Evolutionary conservation across 129 eudicot species (phyloP), one percentile per base, ranked within the genome.

Genomic region (Arctium minus): DNA sequence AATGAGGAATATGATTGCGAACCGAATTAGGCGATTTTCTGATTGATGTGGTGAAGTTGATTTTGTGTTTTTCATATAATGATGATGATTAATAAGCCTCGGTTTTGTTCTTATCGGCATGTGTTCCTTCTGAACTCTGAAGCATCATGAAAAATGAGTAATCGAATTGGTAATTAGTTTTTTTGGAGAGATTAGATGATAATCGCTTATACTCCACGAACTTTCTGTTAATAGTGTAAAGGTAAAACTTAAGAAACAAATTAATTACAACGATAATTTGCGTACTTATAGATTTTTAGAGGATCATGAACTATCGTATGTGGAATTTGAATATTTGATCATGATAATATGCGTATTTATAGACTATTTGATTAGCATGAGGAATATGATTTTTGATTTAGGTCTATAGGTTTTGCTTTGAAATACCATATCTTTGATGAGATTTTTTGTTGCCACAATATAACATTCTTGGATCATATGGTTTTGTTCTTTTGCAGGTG

Each of bases 311-410:
- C 36, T 62, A 18, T 78, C 22, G 36, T 36, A 30, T 30, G 8
- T 40, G n/a, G 18, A 30, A 8, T 29, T 67, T 40, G 8, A 73
- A 1, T 73, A 9, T 22, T 22, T 22, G 27, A 22, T 22, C 27
- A 22, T 22, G 27, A 22, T 22, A 22, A 22, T 22, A 72, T 33
- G 17, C 74, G 12, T 35, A 15, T 50, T 62, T 4, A 38, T 40
- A 27, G 44, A 42, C 30, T 68, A 69, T 33, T 62, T 77, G 72
- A 35, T 77, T 18, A 60, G 8, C 12, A 62, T 30, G 7, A 37
- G 74, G 79, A 40, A 76, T 82, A 39, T 76, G 77, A 46, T 46
- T 68, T 75, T 60, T 46, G 86, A 37, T 74, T 73, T 74, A 60
- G 31, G 39, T 42, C 0, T 50, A 79, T 64, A 13, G 37, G 6